Evolutionary conservation across 225 moss, liverwort and hornwort species (phyloP), one percentile per base, ranked within the genome.

Genomic region (Takakia lepidozioides): DNA sequence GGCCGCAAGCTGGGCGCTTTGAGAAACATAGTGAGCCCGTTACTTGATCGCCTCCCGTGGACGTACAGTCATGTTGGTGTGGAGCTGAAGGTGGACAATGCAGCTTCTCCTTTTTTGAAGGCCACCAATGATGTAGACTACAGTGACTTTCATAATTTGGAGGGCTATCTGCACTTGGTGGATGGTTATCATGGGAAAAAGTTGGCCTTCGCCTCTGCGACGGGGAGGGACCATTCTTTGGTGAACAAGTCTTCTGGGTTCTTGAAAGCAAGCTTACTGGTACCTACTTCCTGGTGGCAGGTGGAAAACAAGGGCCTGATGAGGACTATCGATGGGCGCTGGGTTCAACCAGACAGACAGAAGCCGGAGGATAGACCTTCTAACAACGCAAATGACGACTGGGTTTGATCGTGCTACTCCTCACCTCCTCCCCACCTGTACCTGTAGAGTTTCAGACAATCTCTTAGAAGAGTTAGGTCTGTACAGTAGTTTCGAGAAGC

Each of bases 111-210:
- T 0, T 79, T 46, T 2, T 62, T 89, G 8, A 15, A 9, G 15
- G 2, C n/a, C 2, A 64, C 65, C 0, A 69, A 49, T 14, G 69
- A 70, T 22, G n/a, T n/a, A n/a, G n/a, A n/a, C n/a, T 74, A 48
- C 6, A 0, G 19, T 20, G 61, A 53, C 2, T 60, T 65, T 0
- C 91, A 87, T 45, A 76, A 87, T 43, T 59, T 92, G 54, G 79
- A 92, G 27, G 65, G 63, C 0, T 84, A 85, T 27, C 46, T 92
- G 43, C 91, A 92, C 56, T 24, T 91, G 28, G 29, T 91, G 26
- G 73, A 57, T 2, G 76, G 76, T 0, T 76, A 62, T 18, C 72
- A 80, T 6, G 78, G 75, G 13, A 9, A 9, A 1, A 3, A 2
- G 0, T 25, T 10, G 20, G 29, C 29, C 0, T 78, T 71, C 58